These are phyloP conservation scores for Candida hispaniensis DNA, from an alignment of 805 yeast genomes.

Conservation along the genomic window DNA sequence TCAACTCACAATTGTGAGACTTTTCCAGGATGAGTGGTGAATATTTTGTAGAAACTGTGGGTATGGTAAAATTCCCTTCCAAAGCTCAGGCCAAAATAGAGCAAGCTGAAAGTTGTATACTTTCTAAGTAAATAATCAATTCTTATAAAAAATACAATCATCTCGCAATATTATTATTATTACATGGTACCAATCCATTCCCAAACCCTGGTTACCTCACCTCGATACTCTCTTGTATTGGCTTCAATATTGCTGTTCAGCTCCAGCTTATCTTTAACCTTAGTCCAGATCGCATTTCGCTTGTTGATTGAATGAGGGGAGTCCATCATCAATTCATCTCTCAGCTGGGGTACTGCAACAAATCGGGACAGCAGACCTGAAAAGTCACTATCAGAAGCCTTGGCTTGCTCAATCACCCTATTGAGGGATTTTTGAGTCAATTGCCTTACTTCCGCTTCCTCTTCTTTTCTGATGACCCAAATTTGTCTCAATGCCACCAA, in stretches of 20 bases:
- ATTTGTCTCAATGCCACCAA: slow-evolving; percentile 6
- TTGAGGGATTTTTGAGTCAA: slow-evolving; percentile 1
- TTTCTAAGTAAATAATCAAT: too few relatives aligned
- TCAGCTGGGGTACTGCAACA: slow-evolving; percentile 8
- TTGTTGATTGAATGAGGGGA: neutral
- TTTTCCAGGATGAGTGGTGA: too few relatives aligned
- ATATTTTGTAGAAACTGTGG: too few relatives aligned
- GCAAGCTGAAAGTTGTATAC: too few relatives aligned
- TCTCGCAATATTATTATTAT: too few relatives aligned
- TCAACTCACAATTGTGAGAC: too few relatives aligned
- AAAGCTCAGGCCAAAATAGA: too few relatives aligned
- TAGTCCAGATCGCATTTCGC: slow-evolving; percentile 38
- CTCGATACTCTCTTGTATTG: slow-evolving; percentile 57
- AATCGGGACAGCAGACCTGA: slow-evolving; percentile 7
- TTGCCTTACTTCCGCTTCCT: slow-evolving; percentile 7
- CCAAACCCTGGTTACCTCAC: slow-evolving; percentile 79
- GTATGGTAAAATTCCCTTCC: too few relatives aligned
- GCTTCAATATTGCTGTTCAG: slow-evolving; percentile 53
- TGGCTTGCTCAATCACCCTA: slow-evolving; percentile 1
- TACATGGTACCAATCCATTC: slow-evolving; percentile 54
- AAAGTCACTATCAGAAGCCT: slow-evolving; percentile 1
- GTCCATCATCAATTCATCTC: slow-evolving; percentile 11
- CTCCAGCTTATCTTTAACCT: slow-evolving; percentile 47
- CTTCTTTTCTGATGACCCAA: slow-evolving; percentile 5
- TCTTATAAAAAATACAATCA: too few relatives aligned